Percentiles rank a stretch among this genome's conserved stretches.
phyloP scores from a whole-genome alignment of 805 yeast genomes.

The Torulaspora delbrueckii region DNA sequence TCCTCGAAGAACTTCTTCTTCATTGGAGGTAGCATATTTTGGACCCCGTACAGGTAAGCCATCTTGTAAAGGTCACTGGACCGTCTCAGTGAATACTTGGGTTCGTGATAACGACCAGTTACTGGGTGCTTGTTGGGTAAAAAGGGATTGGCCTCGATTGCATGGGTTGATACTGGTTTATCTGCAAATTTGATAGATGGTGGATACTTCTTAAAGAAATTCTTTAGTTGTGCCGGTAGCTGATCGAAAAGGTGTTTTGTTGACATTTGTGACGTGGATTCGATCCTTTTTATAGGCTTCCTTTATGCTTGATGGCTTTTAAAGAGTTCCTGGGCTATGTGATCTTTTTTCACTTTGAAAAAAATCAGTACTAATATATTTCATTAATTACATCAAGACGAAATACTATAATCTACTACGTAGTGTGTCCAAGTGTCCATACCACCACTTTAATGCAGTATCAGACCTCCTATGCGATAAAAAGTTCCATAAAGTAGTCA shows the following conservation, averaged over 20 bases:
- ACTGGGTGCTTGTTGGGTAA: slow-evolving; percentile 78
- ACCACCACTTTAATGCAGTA: slow-evolving; percentile 31
- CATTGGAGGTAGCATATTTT: slow-evolving; percentile 61
- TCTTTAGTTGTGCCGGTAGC: slow-evolving; percentile 65
- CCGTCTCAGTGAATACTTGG: slow-evolving; percentile 74
- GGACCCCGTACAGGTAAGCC: slow-evolving; percentile 76
- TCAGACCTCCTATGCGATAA: slow-evolving; percentile 18
- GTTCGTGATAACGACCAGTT: slow-evolving; percentile 70
- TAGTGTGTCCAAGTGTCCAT: slow-evolving; percentile 12
- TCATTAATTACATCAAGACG: neutral
- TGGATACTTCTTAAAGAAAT: slow-evolving; percentile 76
- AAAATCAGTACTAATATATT: neutral
- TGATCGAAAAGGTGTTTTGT: slow-evolving; percentile 41
- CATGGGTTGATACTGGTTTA: slow-evolving; percentile 59
- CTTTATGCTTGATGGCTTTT: neutral
- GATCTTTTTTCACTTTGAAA: neutral
- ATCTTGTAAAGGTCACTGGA: slow-evolving; percentile 78
- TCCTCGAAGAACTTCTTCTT: slow-evolving; percentile 70
- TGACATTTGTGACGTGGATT: slow-evolving; percentile 15
- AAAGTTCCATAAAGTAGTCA: slow-evolving; percentile 22
- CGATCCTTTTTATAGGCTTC: neutral
- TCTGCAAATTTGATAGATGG: slow-evolving; percentile 65
- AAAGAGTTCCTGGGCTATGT: no score
- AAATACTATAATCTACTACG: slow-evolving; percentile 1
- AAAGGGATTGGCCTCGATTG: slow-evolving; percentile 79